Conservation (phyloP, 139 green algal genomes). For the Auxenochlorella pyrenoidosa region DNA sequence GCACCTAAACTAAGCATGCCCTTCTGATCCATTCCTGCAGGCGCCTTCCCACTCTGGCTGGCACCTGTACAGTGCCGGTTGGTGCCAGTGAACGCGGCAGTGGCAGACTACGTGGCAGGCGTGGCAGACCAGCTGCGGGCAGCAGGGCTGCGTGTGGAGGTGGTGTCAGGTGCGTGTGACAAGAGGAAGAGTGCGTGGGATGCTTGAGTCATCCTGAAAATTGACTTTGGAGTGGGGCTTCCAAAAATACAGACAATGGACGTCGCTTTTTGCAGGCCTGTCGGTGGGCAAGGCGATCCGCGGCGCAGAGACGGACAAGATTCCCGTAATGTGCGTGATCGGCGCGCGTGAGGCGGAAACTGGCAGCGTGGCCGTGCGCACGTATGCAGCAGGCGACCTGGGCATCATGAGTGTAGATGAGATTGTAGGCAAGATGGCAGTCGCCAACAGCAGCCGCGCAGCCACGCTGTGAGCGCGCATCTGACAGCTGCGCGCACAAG, state of each 20-base stretch:
- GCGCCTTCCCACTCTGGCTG: constrained; percentile 38
- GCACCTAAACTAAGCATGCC: background rate
- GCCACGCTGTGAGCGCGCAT: background rate
- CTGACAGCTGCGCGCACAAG: no score
- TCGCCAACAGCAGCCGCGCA: background rate
- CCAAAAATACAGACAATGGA: no score
- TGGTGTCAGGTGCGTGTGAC: constrained; percentile 48
- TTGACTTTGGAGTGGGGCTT: no score
- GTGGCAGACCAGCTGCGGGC: constrained; percentile 68
- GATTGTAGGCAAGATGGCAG: constrained; percentile 35
- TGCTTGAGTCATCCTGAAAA: background rate
- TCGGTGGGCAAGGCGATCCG: constrained; percentile 75
- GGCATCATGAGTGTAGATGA: constrained; percentile 54
- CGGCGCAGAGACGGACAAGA: constrained; percentile 86
- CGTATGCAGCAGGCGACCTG: constrained; percentile 72
- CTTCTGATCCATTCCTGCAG: background rate
- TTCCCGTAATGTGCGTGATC: constrained; percentile 87
- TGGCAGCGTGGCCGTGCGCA: constrained; percentile 71
- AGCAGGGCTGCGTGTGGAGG: constrained; percentile 71
- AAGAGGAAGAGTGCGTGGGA: background rate
- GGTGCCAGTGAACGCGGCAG: constrained; percentile 82
- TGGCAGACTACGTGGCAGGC: constrained; percentile 71
- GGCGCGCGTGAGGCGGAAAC: constrained; percentile 77
- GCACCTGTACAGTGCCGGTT: constrained; percentile 79
- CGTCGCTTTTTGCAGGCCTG: constrained; percentile 38